A percentile compares a stretch with the other conserved stretches of the same genome.
Evolutionary conservation across 1,284 basidiomycete genomes (phyloP).

Genomic region (Phylloporus sp.): DNA sequence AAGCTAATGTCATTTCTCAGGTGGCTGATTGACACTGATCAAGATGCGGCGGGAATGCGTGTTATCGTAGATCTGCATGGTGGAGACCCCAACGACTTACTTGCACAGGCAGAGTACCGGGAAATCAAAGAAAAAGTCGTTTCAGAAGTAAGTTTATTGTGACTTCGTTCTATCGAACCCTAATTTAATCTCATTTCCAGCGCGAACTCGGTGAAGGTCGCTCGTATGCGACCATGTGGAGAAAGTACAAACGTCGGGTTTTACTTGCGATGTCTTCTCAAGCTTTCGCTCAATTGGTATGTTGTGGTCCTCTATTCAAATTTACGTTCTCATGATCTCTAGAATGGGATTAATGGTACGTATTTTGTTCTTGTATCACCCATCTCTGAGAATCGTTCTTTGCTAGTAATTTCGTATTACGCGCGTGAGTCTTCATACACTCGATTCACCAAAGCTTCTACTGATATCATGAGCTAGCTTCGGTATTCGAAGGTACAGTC

Average conservation of each 20-base stretch:
- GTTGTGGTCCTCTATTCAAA: constrained; percentile 14
- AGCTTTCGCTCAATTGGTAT: constrained; percentile 91
- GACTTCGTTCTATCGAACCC: background rate
- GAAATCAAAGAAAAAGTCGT: constrained; percentile 93
- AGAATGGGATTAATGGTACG: constrained; percentile 92
- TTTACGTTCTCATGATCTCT: constrained; percentile 20
- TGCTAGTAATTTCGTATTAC: constrained; percentile 90
- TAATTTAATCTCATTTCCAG: constrained; percentile 43
- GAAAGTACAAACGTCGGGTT: constrained; percentile 86
- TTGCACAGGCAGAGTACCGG: constrained; percentile 85
- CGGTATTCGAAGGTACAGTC: constrained; percentile 81
- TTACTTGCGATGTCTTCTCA: constrained; percentile 98
- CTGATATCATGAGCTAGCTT: constrained; percentile 52
- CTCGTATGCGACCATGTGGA: constrained; percentile 89
- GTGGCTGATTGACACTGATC: constrained; percentile 92
- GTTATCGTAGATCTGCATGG: constrained; percentile 94
- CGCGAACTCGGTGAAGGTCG: constrained; percentile 81
- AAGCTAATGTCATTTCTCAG: constrained; percentile 47
- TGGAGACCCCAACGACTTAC: constrained; percentile 75
- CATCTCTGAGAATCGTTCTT: constrained; percentile 19
- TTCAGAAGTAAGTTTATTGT: constrained; percentile 66
- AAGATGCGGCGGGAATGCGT: constrained; percentile 85
- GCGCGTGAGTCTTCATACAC: constrained; percentile 67
- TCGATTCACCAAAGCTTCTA: constrained; percentile 12
- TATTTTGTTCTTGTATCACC: constrained; percentile 7